Conservation (phyloP, 2,329 filamentous ascomycete genomes). For the Elsinoe necatrix region DNA sequence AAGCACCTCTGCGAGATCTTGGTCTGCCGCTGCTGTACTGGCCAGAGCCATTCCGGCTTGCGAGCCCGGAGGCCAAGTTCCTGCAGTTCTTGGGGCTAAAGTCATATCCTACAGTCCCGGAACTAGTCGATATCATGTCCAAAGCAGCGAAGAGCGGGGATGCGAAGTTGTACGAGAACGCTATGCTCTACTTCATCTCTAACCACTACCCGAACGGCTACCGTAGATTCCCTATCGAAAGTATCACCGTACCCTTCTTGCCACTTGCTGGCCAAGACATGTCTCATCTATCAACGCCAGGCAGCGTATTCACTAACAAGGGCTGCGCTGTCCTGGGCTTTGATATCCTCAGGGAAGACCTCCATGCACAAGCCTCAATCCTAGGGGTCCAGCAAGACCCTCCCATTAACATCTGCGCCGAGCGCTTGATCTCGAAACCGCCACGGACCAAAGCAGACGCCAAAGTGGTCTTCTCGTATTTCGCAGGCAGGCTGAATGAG, state of each 20-base stretch:
- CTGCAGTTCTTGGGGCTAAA: constrained; percentile 65
- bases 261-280: constrained; percentile 51
- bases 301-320: constrained; percentile 74
- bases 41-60: constrained; percentile 62
- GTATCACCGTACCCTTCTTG: constrained; percentile 43
- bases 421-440: constrained; percentile 61
- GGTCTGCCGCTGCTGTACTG: constrained; percentile 72
- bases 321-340: constrained; percentile 72
- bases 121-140: constrained; percentile 71
- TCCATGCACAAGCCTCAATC: constrained; percentile 73
- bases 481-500: constrained; percentile 68
- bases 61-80: constrained; percentile 65
- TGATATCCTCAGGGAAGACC: constrained; percentile 62
- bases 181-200: constrained; percentile 73
- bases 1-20: constrained; percentile 59
- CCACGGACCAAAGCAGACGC: constrained; percentile 61
- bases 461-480: constrained; percentile 68
- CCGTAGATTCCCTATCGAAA: constrained; percentile 50
- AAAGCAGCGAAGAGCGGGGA: constrained; percentile 47
- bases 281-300: constrained; percentile 57
- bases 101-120: constrained; percentile 59
- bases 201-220: constrained; percentile 76
- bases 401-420: constrained; percentile 66
- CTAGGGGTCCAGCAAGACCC: constrained; percentile 83
- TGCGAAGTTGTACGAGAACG: constrained; percentile 51